A percentile compares a stretch with the other conserved stretches of the same genome.
These are phyloP conservation scores for Rubus parviflorus DNA, from an alignment of 306 rosid species.

Conservation along the genomic window DNA sequence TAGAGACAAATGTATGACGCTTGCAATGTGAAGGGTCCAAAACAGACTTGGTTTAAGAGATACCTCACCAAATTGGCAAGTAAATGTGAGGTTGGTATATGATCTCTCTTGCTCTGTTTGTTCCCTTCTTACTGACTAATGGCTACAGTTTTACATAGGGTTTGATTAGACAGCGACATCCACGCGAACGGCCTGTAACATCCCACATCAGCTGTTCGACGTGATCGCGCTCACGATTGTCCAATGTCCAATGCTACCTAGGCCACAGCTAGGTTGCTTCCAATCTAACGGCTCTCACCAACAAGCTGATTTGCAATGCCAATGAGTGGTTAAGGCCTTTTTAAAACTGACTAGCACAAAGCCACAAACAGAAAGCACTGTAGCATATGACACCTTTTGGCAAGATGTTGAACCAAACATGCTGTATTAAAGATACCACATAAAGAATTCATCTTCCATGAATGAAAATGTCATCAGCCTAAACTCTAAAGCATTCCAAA, in stretches of 20 bases:
- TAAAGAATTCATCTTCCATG: background rate
- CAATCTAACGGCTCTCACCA: constrained; percentile 14
- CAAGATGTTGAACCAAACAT: background rate
- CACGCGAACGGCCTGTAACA: constrained; percentile 30
- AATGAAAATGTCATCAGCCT: background rate
- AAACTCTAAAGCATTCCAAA: background rate
- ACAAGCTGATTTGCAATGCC: constrained; percentile 1
- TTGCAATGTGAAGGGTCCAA: constrained; percentile 24
- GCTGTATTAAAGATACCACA: background rate
- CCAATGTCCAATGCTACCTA: constrained; percentile 10
- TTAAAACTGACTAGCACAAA: background rate
- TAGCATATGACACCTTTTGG: background rate
- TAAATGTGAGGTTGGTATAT: constrained; percentile 45
- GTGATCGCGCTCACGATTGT: constrained; percentile 13
- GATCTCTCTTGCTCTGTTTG: constrained; percentile 29
- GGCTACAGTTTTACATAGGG: constrained; percentile 50
- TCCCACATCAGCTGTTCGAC: constrained; percentile 27
- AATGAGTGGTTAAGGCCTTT: constrained; percentile 17
- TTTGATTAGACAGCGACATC: constrained; percentile 36
- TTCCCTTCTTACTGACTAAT: constrained; percentile 37
- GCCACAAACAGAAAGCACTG: background rate
- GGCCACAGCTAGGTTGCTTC: constrained; percentile 7
- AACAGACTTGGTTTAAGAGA: constrained; percentile 29
- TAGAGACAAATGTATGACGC: constrained; percentile 40
- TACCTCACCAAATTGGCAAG: constrained; percentile 24